Conservation (phyloP, 2,329 filamentous ascomycete species). For the Grosmannia clavigera region DNA sequence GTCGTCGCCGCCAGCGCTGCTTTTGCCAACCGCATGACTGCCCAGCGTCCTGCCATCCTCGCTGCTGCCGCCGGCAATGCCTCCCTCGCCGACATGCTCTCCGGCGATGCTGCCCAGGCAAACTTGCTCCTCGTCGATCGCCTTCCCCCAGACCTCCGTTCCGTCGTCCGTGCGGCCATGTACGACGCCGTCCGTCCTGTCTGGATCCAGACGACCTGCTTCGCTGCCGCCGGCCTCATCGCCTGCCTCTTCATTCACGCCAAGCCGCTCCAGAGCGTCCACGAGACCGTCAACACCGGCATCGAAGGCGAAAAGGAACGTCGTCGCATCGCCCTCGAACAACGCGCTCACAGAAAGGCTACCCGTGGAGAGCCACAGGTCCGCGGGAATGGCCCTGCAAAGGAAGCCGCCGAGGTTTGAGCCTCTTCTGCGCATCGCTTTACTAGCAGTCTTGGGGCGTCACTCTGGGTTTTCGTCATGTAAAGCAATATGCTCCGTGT, state of each 20-base stretch:
- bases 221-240: constrained; percentile 34
- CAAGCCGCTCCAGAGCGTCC: constrained; percentile 37
- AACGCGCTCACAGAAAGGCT: neutral
- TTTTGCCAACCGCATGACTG: constrained; percentile 12
- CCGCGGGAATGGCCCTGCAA: neutral
- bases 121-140: constrained; percentile 36
- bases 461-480: too few species aligned
- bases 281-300: constrained; percentile 46
- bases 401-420: neutral
- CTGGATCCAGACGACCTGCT: constrained; percentile 43
- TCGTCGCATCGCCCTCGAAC: constrained; percentile 9
- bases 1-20: constrained; percentile 11
- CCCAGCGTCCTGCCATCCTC: constrained; percentile 4
- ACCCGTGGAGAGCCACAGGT: neutral
- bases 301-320: constrained; percentile 19
- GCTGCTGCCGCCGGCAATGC: constrained; percentile 3
- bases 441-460: too few species aligned
- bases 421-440: too few species aligned
- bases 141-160: constrained; percentile 26
- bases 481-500: too few species aligned
- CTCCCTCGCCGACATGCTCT: constrained; percentile 1
- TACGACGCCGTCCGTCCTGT: constrained; percentile 37
- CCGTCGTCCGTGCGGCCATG: constrained; percentile 32
- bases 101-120: constrained; percentile 10
- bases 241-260: constrained; percentile 35